phyloP scores from a whole-genome alignment of 306 rosid genomes.

The Vigna trinervia region DNA sequence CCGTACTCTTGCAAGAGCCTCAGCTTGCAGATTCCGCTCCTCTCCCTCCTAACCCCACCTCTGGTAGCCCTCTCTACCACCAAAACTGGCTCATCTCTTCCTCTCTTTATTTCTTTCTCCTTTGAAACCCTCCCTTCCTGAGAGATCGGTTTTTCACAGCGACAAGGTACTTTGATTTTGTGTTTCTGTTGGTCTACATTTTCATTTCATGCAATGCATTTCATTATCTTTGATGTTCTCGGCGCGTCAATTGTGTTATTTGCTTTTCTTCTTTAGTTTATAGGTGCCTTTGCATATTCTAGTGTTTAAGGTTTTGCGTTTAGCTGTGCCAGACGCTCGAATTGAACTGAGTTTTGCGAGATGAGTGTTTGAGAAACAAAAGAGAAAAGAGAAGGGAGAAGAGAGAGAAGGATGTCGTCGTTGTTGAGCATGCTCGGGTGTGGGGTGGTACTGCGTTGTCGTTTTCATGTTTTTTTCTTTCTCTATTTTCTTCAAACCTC shows the following conservation, averaged over 20 bases:
- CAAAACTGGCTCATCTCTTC: conserved; percentile 80
- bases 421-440: no score
- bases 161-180: background rate
- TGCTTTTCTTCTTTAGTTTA: background rate
- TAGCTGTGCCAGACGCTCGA: background rate
- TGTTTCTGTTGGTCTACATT: conserved; percentile 20
- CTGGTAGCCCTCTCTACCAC: conserved; percentile 81
- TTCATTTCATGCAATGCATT: conserved; percentile 34
- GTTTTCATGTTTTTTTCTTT: no score
- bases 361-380: no score
- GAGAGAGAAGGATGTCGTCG: no score
- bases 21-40: conserved; percentile 66
- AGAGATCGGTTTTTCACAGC: background rate
- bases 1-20: conserved; percentile 72
- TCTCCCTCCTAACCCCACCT: conserved; percentile 92
- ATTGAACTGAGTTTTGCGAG: background rate
- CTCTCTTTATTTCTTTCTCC: background rate
- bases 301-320: conserved; percentile 35
- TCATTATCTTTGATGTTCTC: background rate
- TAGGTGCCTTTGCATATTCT: background rate
- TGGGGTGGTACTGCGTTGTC: no score
- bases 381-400: no score
- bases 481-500: no score
- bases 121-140: background rate
- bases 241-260: background rate